These are phyloP conservation scores for Talaromyces sp. DNA, from an alignment of 2,329 filamentous ascomycete genomes.

Conservation along the genomic window DNA sequence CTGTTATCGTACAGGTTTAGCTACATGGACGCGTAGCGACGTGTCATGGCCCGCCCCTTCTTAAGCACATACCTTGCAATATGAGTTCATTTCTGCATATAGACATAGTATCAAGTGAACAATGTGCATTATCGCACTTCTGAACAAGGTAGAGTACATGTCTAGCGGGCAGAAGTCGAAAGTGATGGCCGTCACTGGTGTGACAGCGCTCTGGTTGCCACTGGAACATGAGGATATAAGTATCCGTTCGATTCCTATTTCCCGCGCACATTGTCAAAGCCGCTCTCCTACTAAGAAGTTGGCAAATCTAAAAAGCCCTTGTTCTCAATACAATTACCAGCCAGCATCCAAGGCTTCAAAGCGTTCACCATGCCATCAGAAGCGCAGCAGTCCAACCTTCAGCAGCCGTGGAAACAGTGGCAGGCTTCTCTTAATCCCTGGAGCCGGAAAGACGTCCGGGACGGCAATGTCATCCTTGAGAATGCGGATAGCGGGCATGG, in stretches of 20 bases:
- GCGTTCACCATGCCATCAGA: background rate
- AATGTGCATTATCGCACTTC: background rate
- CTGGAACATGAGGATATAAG: background rate
- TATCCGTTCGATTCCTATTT: background rate
- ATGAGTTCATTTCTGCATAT: background rate
- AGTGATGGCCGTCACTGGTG: background rate
- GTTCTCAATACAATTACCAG: background rate
- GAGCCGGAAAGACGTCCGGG: slow-evolving; percentile 5
- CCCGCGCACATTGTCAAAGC: background rate
- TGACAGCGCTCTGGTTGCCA: background rate
- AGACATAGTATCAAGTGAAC: background rate
- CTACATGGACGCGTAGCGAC: background rate
- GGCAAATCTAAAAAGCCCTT: background rate
- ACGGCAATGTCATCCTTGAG: slow-evolving; percentile 2
- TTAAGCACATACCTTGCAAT: background rate
- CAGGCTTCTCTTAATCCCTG: slow-evolving; percentile 1
- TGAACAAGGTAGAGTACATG: background rate
- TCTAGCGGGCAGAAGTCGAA: background rate
- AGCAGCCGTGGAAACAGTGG: slow-evolving; percentile 10
- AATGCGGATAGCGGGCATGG: slow-evolving; percentile 8
- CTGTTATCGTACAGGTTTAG: background rate
- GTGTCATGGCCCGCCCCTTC: background rate
- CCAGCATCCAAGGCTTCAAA: background rate
- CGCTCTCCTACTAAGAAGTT: background rate
- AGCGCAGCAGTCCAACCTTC: background rate